A percentile compares a stretch with the other conserved stretches of the same genome.
Conservation (phyloP, 768 basidiomycete species). For the Kwoniella europaea region DNA sequence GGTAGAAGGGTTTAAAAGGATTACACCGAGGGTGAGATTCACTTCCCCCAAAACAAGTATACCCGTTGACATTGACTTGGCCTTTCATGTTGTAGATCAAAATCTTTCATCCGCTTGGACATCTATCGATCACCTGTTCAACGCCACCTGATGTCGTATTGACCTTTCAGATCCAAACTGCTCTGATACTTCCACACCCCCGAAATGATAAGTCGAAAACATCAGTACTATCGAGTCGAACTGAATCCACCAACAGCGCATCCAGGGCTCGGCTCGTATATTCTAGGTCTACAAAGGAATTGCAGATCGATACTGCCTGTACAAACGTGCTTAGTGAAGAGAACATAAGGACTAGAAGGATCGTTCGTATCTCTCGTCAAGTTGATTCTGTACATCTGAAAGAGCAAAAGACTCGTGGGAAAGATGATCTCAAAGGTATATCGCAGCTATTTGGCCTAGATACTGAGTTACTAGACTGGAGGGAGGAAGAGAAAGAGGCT, state of each 20-base stretch:
- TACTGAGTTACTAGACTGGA: slow-evolving; percentile 18
- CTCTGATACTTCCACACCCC: neutral
- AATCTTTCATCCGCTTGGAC: slow-evolving; percentile 37
- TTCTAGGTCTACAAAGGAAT: neutral
- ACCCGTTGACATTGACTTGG: neutral
- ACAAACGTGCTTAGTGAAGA: neutral
- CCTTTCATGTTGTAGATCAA: slow-evolving; percentile 29
- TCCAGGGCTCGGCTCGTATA: neutral
- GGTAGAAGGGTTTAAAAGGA: slow-evolving; percentile 37
- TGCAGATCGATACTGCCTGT: slow-evolving; percentile 5
- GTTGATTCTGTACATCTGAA: neutral
- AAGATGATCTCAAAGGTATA: neutral
- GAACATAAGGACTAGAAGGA: neutral
- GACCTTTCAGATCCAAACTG: slow-evolving; percentile 12
- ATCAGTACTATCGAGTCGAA: neutral
- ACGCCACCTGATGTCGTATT: slow-evolving; percentile 46
- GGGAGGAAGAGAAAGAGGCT: slow-evolving; percentile 29
- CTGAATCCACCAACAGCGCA: neutral
- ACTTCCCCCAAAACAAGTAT: neutral
- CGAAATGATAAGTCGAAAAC: neutral
- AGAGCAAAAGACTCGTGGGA: neutral
- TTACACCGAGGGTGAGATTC: slow-evolving; percentile 37
- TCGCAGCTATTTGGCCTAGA: neutral
- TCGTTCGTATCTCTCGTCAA: neutral
- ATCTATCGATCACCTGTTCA: slow-evolving; percentile 42